A percentile compares a stretch with the other conserved stretches of the same genome.
These are phyloP conservation scores for Epichloe gansuensis DNA, from an alignment of 2,329 filamentous ascomycete genomes.

Conservation along the genomic window DNA sequence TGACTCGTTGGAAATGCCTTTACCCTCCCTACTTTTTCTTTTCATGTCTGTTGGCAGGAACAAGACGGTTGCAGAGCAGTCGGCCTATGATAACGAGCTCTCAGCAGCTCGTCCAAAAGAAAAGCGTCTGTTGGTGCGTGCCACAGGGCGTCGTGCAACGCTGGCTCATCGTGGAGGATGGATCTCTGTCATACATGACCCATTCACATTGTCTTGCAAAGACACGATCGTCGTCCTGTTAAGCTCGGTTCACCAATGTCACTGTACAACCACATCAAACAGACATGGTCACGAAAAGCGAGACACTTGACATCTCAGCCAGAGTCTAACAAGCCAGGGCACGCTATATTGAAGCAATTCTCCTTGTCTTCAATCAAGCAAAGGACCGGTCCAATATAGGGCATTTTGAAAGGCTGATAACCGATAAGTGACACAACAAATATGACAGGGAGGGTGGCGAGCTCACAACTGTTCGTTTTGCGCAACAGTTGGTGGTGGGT, in stretches of 20 bases:
- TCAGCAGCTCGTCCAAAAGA: neutral
- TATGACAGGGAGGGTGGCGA: constrained; percentile 2
- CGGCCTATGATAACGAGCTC: neutral
- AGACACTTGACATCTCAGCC: neutral
- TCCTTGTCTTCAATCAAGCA: neutral
- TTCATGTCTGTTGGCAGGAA: neutral
- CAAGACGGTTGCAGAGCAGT: neutral
- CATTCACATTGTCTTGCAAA: neutral
- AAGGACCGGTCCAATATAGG: neutral
- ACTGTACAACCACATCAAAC: neutral
- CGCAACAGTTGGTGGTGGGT: neutral
- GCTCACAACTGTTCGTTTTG: neutral
- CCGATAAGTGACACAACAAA: neutral
- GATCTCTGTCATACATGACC: no score
- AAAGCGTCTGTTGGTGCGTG: neutral
- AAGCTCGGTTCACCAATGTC: neutral
- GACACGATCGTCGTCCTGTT: neutral
- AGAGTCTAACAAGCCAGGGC: neutral
- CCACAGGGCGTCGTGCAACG: neutral
- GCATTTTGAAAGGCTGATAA: neutral
- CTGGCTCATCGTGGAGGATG: neutral
- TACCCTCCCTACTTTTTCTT: constrained; percentile 1
- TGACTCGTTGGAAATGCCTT: neutral
- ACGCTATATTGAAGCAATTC: neutral
- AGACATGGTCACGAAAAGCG: neutral